A percentile compares a stretch with the other conserved stretches of the same genome.
phyloP scores from a whole-genome alignment of 352 stramenopile genomes.

The Peronospora belbahrii region DNA sequence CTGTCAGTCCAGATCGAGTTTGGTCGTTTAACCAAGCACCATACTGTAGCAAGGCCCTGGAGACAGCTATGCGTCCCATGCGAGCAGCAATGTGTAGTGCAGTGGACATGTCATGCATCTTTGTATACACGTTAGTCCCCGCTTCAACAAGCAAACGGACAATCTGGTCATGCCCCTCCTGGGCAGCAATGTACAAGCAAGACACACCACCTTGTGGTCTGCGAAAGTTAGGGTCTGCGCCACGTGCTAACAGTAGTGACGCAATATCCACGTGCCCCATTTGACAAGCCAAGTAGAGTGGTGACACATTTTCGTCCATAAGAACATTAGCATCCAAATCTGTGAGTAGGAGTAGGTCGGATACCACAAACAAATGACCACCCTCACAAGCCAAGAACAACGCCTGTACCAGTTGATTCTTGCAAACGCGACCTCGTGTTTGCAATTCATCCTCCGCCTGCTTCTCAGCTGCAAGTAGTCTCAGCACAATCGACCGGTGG shows the following conservation, averaged over 20 bases:
- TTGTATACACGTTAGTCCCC: conserved; percentile 47
- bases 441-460: conserved; percentile 9
- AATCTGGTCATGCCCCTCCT: conserved; percentile 64
- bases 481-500: conserved; percentile 41
- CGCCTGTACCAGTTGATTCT: conserved; percentile 42
- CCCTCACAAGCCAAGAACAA: conserved; percentile 77
- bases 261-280: conserved; percentile 71
- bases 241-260: conserved; percentile 42
- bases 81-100: conserved; percentile 72
- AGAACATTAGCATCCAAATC: conserved; percentile 57
- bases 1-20: conserved; percentile 68
- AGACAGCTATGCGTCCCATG: conserved; percentile 63
- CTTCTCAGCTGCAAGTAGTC: conserved; percentile 40
- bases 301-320: conserved; percentile 73
- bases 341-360: conserved; percentile 48
- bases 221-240: conserved; percentile 58
- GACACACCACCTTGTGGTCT: conserved; percentile 57
- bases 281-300: conserved; percentile 77
- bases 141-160: conserved; percentile 45
- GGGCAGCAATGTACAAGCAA: conserved; percentile 70
- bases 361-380: conserved; percentile 54
- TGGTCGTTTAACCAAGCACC: conserved; percentile 57
- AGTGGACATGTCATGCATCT: conserved; percentile 73
- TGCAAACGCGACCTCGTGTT: conserved; percentile 2
- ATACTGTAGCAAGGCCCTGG: conserved; percentile 37